phyloP scores from a whole-genome alignment of 352 stramenopile genomes.

The Pythium apleroticum region DNA sequence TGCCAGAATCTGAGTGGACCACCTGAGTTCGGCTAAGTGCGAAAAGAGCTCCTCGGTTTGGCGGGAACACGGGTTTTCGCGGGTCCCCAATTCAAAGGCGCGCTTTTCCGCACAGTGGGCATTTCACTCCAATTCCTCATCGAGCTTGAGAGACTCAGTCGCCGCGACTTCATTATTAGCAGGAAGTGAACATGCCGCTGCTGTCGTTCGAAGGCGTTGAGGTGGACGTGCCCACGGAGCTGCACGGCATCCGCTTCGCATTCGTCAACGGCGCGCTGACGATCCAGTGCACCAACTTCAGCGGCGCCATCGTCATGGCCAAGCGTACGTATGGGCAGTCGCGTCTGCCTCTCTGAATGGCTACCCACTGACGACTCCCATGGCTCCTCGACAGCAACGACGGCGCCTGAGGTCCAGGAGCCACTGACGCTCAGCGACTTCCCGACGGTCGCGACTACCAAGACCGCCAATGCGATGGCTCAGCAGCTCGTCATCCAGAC shows the following conservation, averaged over 20 bases:
- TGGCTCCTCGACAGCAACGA: background rate
- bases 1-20: background rate
- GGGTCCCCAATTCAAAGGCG: conserved; percentile 6
- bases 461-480: background rate
- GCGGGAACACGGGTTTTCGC: conserved; percentile 15
- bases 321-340: conserved; percentile 36
- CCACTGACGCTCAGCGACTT: conserved; percentile 25
- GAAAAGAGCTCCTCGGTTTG: conserved; percentile 12
- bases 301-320: conserved; percentile 61
- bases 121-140: conserved; percentile 12
- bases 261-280: conserved; percentile 57
- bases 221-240: conserved; percentile 61
- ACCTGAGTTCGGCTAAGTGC: background rate
- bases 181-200: conserved; percentile 47
- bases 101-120: background rate
- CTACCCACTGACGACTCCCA: background rate
- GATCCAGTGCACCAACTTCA: conserved; percentile 77
- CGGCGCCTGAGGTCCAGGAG: background rate
- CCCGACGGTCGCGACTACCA: conserved; percentile 5
- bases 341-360: background rate
- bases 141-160: background rate
- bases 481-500: conserved; percentile 21
- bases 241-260: conserved; percentile 65
- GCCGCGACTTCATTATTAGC: background rate
- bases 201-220: conserved; percentile 78